Evolutionary conservation across 768 basidiomycete species (phyloP).

Genomic region (Termitomyces bulborhizus): DNA sequence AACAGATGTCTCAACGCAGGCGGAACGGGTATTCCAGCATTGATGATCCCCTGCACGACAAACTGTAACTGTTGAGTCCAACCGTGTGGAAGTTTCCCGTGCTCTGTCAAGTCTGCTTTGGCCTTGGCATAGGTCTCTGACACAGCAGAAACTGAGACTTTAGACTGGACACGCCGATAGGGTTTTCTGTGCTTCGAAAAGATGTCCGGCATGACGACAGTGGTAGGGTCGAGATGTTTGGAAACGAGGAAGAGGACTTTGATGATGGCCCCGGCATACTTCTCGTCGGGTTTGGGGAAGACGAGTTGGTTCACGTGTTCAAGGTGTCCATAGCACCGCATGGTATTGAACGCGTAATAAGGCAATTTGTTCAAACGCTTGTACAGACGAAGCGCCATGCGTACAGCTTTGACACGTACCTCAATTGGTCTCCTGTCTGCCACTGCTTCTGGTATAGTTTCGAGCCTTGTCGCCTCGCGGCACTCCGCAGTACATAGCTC

Average conservation of each 20-base stretch:
- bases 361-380: constrained; percentile 1
- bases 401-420: constrained; percentile 1
- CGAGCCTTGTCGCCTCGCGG: constrained; percentile 5
- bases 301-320: constrained; percentile 7
- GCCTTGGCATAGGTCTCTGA: not conserved
- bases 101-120: not conserved
- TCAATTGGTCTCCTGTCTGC: not conserved
- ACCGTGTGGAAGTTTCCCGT: not conserved
- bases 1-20: constrained; percentile 15
- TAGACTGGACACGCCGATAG: not conserved
- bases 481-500: constrained; percentile 48
- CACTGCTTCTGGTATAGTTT: constrained; percentile 13
- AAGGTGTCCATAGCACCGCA: not conserved
- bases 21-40: constrained; percentile 15
- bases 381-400: constrained; percentile 5
- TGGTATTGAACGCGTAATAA: not conserved
- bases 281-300: constrained; percentile 47
- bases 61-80: constrained; percentile 13
- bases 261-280: constrained; percentile 63
- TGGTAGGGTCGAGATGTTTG: not conserved
- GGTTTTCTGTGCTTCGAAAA: not conserved
- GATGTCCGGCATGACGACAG: not conserved
- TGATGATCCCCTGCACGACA: constrained; percentile 12
- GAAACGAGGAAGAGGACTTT: constrained; percentile 25
- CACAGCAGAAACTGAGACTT: constrained; percentile 1